Percentiles rank a stretch among this genome's conserved stretches.
phyloP scores from a whole-genome alignment of 345 rosid genomes.

The Populus nigra region DNA sequence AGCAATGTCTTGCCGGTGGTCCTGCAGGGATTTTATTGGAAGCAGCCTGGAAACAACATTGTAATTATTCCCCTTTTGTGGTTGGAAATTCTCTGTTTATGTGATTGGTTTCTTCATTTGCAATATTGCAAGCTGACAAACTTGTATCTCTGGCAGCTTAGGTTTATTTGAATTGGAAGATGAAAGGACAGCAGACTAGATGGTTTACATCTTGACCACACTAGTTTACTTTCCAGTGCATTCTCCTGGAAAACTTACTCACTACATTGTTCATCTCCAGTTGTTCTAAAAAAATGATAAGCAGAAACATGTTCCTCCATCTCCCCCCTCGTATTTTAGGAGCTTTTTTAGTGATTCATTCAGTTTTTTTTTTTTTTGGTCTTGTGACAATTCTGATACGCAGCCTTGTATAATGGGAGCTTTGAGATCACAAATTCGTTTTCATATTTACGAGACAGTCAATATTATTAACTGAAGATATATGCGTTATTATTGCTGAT shows the following conservation, averaged over 20 bases:
- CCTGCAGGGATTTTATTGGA: conserved; percentile 83
- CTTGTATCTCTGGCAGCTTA: conserved; percentile 35
- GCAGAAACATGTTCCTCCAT: neutral
- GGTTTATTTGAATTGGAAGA: conserved; percentile 44
- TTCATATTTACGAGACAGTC: neutral
- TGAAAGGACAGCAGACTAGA: conserved; percentile 5
- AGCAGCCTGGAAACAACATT: conserved; percentile 59
- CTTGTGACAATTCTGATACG: neutral
- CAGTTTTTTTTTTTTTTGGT: neutral
- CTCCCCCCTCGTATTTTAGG: neutral
- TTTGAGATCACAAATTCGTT: neutral
- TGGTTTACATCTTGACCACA: neutral
- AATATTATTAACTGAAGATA: neutral
- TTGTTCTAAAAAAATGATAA: neutral
- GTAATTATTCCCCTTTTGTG: conserved; percentile 26
- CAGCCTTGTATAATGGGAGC: neutral
- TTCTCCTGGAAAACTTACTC: neutral
- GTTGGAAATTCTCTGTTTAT: neutral
- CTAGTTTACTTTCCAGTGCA: neutral
- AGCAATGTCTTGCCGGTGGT: conserved; percentile 63
- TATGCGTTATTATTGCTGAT: neutral
- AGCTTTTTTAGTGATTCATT: neutral
- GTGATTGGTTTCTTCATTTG: neutral
- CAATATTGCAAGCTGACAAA: neutral
- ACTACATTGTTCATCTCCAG: neutral